Base-by-base conservation (phyloP, 1,139 yeast species). In the Taphrina sp. region DNA sequence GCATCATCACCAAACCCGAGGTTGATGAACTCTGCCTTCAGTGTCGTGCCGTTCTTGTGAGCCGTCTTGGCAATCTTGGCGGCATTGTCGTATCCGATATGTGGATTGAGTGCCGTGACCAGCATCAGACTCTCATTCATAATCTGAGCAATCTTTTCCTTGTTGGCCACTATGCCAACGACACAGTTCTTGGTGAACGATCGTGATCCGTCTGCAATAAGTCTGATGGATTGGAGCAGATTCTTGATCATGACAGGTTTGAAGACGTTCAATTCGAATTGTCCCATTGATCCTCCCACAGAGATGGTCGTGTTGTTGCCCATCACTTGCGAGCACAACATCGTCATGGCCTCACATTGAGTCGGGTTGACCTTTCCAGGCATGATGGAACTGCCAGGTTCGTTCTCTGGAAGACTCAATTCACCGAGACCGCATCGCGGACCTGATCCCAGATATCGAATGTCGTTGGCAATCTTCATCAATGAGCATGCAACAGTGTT, bases 341-440 rank as follows among this genome's bases (percentile, higher is more conserved):
- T 95, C 62, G 98, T 92, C 72, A 92, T 76, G 57, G 98, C 98
- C 77, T 92, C 98, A 73, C 90, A 90, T 77, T 92, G 98, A 59
- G 98, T 92, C 64, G 98, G 98, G 79, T 92, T 92, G 63, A 92
- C 97, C 76, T 92, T 92, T 70, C 98, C 98, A 56, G 98, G 98
- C 98, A 94, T 92, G 72, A 92, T 92, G 26, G 59, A 56, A 60
- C 96, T 88, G 69, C 98, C 98, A 59, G 98, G 98, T 75, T 92
- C 98, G 72, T 94, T 94, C 76, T 90, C 98, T 62, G 98, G 98
- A 65, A 92, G 78, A 28, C 89, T 71, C 66, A 92, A 81, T 75
- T 92, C 98, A 58, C 97, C 97, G 74, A 92, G 92, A 59, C 98
- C 98, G 75, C 98, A 92, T 76, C 98, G 84, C 69, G 98, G 98